Conservation (phyloP, 73 alveolate species). For the Durusdinium trenchii region DNA sequence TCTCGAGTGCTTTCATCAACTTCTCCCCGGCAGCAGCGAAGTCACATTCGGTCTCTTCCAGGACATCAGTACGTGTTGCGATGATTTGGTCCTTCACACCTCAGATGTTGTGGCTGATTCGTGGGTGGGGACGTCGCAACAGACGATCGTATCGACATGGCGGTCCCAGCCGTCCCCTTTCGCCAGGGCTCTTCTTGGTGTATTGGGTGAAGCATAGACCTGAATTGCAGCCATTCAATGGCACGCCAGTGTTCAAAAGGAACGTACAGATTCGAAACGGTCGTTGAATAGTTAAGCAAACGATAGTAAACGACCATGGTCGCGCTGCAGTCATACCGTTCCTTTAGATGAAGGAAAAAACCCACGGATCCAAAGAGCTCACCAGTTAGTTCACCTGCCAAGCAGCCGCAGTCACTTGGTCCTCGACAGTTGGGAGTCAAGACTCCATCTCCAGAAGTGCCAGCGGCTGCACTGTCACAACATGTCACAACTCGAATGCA, state of each 20-base stretch:
- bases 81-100: conserved; percentile 62
- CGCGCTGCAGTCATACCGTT: neutral
- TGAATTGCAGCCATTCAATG: no score
- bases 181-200: conserved; percentile 55
- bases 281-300: no score
- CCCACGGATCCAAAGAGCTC: no score
- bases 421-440: no score
- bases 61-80: conserved; percentile 11
- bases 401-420: conserved; percentile 23
- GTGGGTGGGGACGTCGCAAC: no score
- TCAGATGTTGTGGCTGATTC: neutral
- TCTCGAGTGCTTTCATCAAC: conserved; percentile 33
- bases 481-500: no score
- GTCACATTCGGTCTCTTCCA: conserved; percentile 50
- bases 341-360: neutral
- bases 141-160: neutral
- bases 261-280: no score
- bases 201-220: conserved; percentile 57
- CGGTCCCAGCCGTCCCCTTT: neutral
- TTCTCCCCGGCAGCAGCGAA: conserved; percentile 51
- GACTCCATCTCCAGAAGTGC: no score
- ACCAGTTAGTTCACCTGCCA: neutral
- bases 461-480: no score
- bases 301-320: no score
- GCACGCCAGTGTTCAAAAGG: no score